Conservation (phyloP, 148 eudicot species). For the Diospyros lotus region DNA sequence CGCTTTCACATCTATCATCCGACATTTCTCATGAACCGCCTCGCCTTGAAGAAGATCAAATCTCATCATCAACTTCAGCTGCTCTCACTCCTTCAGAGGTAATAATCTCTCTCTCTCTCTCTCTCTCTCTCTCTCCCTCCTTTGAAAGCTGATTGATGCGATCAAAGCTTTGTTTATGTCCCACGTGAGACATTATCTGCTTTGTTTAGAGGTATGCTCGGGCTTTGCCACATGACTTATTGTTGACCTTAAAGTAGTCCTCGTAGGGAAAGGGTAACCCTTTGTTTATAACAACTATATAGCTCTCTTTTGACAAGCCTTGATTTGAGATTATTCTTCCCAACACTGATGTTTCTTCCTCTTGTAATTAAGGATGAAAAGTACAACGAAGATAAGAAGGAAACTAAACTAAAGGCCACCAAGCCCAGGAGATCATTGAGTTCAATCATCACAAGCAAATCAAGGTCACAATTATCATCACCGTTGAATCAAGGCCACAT, state of each 20-base stretch:
- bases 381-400: conserved; percentile 2
- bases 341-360: not conserved
- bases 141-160: too few relatives aligned
- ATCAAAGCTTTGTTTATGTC: too few relatives aligned
- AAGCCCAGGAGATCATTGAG: not conserved
- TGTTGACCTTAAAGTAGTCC: too few relatives aligned
- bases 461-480: not conserved
- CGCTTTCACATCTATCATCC: conserved; percentile 5
- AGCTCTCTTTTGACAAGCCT: too few relatives aligned
- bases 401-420: not conserved
- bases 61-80: conserved; percentile 7
- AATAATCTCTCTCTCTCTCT: not conserved
- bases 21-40: conserved; percentile 17
- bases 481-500: not conserved
- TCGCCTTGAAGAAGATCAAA: conserved; percentile 9
- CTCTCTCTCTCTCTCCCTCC: not conserved
- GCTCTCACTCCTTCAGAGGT: conserved; percentile 13
- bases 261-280: too few relatives aligned
- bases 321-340: not conserved
- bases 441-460: conserved; percentile 15
- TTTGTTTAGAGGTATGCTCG: too few relatives aligned
- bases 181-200: too few relatives aligned
- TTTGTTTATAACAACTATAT: not conserved
- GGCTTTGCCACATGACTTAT: too few relatives aligned
- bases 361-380: conserved; percentile 19